Conservation (phyloP, 306 rosid genomes). For the Glycine soja region DNA sequence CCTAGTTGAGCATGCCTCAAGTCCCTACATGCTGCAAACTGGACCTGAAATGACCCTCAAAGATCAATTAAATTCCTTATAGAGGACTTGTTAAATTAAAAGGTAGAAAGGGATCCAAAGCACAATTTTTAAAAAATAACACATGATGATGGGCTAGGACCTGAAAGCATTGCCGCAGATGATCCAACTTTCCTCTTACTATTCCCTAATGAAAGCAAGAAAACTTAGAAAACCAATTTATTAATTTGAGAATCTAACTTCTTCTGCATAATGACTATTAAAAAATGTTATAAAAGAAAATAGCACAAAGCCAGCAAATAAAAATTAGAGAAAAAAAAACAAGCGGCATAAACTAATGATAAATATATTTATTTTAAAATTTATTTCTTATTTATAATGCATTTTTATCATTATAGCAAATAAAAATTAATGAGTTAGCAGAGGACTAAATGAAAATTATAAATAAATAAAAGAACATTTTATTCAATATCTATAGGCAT, state of each 20-base stretch:
- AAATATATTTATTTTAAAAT: not conserved
- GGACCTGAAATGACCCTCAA: constrained; percentile 69
- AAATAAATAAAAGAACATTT: not conserved
- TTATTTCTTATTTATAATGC: not conserved
- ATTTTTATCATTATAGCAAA: not conserved
- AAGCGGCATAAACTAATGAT: not conserved
- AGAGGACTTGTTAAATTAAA: too few relatives aligned
- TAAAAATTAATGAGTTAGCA: not conserved
- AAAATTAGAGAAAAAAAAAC: not conserved
- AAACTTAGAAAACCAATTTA: constrained; percentile 30
- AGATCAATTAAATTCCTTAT: constrained; percentile 37
- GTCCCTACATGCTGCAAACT: constrained; percentile 97
- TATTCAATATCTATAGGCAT: not conserved
- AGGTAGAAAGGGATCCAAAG: constrained; percentile 1
- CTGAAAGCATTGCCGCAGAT: constrained; percentile 91
- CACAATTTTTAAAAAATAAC: not conserved
- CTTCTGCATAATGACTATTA: not conserved
- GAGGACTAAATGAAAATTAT: not conserved
- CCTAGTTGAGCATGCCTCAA: constrained; percentile 90
- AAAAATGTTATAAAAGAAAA: not conserved
- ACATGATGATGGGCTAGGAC: constrained; percentile 48
- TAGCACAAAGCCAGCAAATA: not conserved
- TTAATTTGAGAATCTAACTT: constrained; percentile 8
- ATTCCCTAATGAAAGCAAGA: constrained; percentile 66
- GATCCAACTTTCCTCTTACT: constrained; percentile 92